phyloP scores from a whole-genome alignment of 768 basidiomycete species.

The Leucosporidium yakuticum region DNA sequence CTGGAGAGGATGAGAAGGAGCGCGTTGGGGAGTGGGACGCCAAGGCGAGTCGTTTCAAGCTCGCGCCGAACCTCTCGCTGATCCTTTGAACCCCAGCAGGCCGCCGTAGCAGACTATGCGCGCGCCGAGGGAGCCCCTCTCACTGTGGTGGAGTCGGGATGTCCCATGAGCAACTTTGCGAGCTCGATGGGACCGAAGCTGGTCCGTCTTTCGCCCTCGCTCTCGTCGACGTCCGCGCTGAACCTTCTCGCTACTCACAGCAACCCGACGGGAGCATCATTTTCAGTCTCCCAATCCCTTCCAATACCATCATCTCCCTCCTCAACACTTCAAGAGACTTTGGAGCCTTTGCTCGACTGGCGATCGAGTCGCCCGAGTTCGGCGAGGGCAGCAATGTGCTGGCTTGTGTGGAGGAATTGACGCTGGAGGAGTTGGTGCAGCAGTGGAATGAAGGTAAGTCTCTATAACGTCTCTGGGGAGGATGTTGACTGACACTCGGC shows the following conservation, averaged over 20 bases:
- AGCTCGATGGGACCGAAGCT: background rate
- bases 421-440: background rate
- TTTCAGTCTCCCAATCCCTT: background rate
- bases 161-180: background rate
- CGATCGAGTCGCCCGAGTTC: constrained; percentile 1
- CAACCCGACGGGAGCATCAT: background rate
- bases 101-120: background rate
- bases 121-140: background rate
- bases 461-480: too few species aligned
- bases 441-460: background rate
- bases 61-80: background rate
- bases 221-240: background rate
- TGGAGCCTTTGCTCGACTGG: background rate
- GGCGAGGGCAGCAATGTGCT: background rate
- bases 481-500: background rate
- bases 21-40: constrained; percentile 14
- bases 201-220: background rate
- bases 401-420: background rate
- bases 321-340: background rate
- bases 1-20: constrained; percentile 12
- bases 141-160: background rate
- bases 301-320: background rate
- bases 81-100: background rate
- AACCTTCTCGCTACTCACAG: background rate
- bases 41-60: background rate